These are phyloP conservation scores for Kitagawia praeruptora DNA, from an alignment of 129 eudicot genomes.

Conservation along the genomic window DNA sequence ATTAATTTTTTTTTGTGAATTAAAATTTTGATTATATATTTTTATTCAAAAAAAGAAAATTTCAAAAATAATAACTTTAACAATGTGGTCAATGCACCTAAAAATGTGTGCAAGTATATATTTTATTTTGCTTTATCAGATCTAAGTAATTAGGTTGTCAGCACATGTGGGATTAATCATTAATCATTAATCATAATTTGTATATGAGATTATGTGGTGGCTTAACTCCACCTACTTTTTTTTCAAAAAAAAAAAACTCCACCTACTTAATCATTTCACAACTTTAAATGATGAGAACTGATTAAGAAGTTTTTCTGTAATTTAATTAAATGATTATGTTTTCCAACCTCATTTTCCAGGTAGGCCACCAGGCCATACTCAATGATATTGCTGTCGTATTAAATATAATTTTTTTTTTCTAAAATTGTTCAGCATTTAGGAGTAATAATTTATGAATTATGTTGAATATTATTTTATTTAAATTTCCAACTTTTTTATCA, in stretches of 20 bases:
- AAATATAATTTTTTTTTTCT: background rate
- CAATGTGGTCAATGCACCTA: no score
- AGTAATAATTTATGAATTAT: no score
- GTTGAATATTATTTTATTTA: no score
- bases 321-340: background rate
- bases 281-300: constrained; percentile 9
- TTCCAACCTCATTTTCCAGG: background rate
- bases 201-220: background rate
- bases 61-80: no score
- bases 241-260: no score
- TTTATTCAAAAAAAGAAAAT: no score
- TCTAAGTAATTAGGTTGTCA: constrained; percentile 4
- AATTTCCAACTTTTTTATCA: no score
- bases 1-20: no score
- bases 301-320: background rate
- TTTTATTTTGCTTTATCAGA: background rate
- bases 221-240: constrained; percentile 6
- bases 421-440: no score
- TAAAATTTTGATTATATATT: no score
- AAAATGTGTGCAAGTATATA: no score
- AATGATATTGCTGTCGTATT: background rate
- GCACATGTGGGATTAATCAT: constrained; percentile 4
- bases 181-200: background rate
- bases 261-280: constrained; percentile 10
- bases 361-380: background rate